A percentile compares a stretch with the other conserved stretches of the same genome.
These are phyloP conservation scores for Geotrichum fermentans DNA, from an alignment of 1,139 yeast genomes.

Conservation along the genomic window DNA sequence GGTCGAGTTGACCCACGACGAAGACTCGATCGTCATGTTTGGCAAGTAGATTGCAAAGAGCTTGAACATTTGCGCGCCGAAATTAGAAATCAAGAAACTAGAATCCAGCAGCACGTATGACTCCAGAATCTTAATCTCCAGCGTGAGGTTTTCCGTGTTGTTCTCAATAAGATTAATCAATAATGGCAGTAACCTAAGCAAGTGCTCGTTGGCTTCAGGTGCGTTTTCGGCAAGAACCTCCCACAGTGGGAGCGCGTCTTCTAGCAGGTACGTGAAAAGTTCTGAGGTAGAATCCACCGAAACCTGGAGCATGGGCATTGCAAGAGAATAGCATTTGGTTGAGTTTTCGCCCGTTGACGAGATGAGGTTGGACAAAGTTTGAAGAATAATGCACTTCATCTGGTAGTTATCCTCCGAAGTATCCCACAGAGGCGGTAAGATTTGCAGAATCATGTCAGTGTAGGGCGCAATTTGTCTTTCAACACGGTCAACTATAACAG, in stretches of 20 bases:
- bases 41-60: constrained; percentile 54
- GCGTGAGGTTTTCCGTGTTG: constrained; percentile 73
- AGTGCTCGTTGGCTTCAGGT: constrained; percentile 37
- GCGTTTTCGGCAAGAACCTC: constrained; percentile 57
- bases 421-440: constrained; percentile 77
- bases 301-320: constrained; percentile 58
- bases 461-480: constrained; percentile 32
- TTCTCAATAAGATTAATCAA: constrained; percentile 49
- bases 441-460: constrained; percentile 48
- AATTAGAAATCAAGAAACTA: constrained; percentile 21
- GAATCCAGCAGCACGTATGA: constrained; percentile 64
- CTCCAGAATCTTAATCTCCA: constrained; percentile 61
- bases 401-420: constrained; percentile 56
- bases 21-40: constrained; percentile 62
- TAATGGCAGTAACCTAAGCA: constrained; percentile 46
- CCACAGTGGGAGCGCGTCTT: constrained; percentile 91
- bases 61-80: constrained; percentile 45
- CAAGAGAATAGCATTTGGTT: constrained; percentile 53
- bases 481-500: constrained; percentile 58
- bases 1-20: constrained; percentile 24
- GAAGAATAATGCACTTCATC: constrained; percentile 60
- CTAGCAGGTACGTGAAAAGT: constrained; percentile 60
- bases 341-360: constrained; percentile 63
- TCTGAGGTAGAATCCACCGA: constrained; percentile 64
- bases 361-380: constrained; percentile 62